phyloP scores from a whole-genome alignment of 1,284 basidiomycete genomes.

The Moesziomyces globuligerus region DNA sequence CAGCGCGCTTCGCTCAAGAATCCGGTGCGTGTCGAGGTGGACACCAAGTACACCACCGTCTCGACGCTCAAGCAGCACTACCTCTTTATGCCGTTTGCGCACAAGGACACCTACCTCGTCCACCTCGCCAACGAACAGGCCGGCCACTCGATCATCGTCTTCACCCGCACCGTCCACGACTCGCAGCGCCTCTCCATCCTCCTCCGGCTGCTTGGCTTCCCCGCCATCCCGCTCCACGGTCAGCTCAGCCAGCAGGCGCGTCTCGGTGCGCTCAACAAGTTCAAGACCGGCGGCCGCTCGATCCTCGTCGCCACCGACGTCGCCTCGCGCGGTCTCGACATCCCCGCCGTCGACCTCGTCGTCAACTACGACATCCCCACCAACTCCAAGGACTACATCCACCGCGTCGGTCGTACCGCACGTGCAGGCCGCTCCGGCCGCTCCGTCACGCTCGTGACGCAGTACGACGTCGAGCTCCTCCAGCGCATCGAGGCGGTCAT shows the following conservation, averaged over 20 bases:
- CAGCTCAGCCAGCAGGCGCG: conserved; percentile 93
- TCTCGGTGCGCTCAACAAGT: conserved; percentile 92
- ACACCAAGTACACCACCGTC: conserved; percentile 95
- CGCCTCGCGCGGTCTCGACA: conserved; percentile 91
- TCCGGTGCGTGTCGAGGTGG: conserved; percentile 92
- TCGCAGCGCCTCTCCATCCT: conserved; percentile 89
- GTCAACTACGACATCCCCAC: conserved; percentile 99
- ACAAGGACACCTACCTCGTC: conserved; percentile 92
- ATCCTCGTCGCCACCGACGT: conserved; percentile 96
- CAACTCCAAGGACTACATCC: conserved; percentile 99
- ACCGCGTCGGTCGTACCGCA: conserved; percentile 95
- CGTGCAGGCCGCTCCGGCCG: conserved; percentile 95
- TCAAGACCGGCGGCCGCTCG: conserved; percentile 91
- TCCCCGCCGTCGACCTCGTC: conserved; percentile 93
- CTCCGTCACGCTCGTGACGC: conserved; percentile 93
- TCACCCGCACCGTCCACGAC: conserved; percentile 94
- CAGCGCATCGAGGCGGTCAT: conserved; percentile 85
- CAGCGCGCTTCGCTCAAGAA: conserved; percentile 95
- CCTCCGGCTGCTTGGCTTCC: conserved; percentile 88
- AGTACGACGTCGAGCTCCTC: conserved; percentile 97
- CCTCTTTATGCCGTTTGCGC: conserved; percentile 88
- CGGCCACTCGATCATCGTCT: conserved; percentile 94
- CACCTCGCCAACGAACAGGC: conserved; percentile 89
- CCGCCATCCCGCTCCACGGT: conserved; percentile 94
- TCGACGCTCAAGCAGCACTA: conserved; percentile 95